phyloP scores from a whole-genome alignment of 1,284 basidiomycete species.

The Ustilago curta region DNA sequence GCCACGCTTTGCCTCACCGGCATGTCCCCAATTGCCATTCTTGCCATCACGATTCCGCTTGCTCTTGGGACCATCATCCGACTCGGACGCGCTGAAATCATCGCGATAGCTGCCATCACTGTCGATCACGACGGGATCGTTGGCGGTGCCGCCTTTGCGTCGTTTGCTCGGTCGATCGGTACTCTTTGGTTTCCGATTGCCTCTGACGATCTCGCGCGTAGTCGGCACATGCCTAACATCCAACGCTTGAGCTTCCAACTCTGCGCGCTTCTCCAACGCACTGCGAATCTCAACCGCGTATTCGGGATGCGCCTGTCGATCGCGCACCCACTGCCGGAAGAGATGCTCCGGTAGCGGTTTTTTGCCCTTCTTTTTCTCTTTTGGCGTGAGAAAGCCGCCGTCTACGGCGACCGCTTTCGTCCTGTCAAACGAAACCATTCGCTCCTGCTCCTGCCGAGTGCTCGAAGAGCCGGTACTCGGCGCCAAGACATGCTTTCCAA shows the following conservation, averaged over 20 bases:
- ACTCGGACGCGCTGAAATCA: slow-evolving; percentile 14
- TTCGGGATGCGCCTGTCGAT: slow-evolving; percentile 20
- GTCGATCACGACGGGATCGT: slow-evolving; percentile 20
- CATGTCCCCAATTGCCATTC: slow-evolving; percentile 24
- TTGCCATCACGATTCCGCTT: slow-evolving; percentile 30
- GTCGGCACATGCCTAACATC: slow-evolving; percentile 6
- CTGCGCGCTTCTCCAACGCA: slow-evolving; percentile 22
- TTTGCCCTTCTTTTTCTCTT: slow-evolving; percentile 30
- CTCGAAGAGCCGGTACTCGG: slow-evolving; percentile 8
- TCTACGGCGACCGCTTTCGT: slow-evolving; percentile 22
- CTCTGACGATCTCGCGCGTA: slow-evolving; percentile 20
- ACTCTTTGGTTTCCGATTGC: no score
- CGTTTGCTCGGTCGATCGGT: slow-evolving; percentile 19
- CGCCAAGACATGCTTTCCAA: slow-evolving; percentile 20
- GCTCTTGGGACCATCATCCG: slow-evolving; percentile 2
- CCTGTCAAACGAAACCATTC: slow-evolving; percentile 20
- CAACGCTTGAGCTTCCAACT: slow-evolving; percentile 15
- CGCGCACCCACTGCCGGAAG: slow-evolving; percentile 26
- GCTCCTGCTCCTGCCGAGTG: background rate
- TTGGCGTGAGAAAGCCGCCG: slow-evolving; percentile 31
- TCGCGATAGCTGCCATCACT: slow-evolving; percentile 8
- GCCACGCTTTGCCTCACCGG: slow-evolving; percentile 5
- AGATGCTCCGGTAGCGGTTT: slow-evolving; percentile 36
- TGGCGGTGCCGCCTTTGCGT: slow-evolving; percentile 5
- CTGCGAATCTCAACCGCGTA: slow-evolving; percentile 26